Evolutionary conservation across 1,284 basidiomycete species (phyloP), one percentile per base, ranked within the genome.

Genomic region (Fomitopsis palustris): DNA sequence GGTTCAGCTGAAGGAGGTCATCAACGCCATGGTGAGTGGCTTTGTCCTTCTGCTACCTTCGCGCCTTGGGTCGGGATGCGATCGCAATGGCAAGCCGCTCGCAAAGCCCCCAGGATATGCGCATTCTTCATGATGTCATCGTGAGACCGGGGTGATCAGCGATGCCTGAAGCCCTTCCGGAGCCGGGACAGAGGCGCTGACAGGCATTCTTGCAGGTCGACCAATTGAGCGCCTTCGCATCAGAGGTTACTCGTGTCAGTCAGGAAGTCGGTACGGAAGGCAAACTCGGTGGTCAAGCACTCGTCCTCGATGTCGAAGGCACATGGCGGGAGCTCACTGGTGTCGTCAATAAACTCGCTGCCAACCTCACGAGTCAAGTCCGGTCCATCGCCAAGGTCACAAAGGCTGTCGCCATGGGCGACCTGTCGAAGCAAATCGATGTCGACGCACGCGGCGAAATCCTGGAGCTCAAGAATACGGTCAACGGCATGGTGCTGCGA

Each of bases 381-480:
- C 87, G 96, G 72, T 92, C 90, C 66, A 98, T 99, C 70, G 95
- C 96, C 29, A 87, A 88, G 70, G 94, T 96, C 70, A 99, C 96
- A n/a, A 98, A 95, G 72, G 97, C 97, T 10, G 96, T 99, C 70
- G 96, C 97, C 0, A 80, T 90, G 61, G 97, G 97, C 53, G 97
- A 99, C 77, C 78, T 99, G 64, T 92, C 89, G 37, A 93, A 96
- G 71, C 95, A 97, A 71, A 98, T 99, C 67, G 94, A 96, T 58
- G 96, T 99, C 67, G 92, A 97, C 69, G 96, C 96, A 1, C 87
- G 90, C 45, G 96, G 97, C 41, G 97, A 99, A 75, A 98, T 99
- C 57, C 80, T 98, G 56, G 96, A 98, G 75, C 79, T 99, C 70
- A 98, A 98, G 78, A 95, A 96, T 62, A 99, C 95, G 38, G 95